These are phyloP conservation scores for Neonectria sp. DNA, from an alignment of 2,329 filamentous ascomycete genomes.

Conservation along the genomic window DNA sequence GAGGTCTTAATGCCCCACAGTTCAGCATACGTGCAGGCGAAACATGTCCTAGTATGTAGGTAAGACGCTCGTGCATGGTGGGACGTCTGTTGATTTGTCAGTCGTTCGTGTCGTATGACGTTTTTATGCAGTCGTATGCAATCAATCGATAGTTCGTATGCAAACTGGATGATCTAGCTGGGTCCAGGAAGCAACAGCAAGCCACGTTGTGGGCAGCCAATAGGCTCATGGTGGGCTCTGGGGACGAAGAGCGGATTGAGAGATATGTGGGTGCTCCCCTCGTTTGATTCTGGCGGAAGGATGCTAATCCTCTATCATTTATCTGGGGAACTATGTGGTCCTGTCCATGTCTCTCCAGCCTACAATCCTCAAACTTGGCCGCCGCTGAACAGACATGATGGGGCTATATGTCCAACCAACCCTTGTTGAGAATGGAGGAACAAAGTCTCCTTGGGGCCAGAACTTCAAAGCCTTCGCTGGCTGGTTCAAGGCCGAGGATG, in stretches of 20 bases:
- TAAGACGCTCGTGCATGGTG: neutral
- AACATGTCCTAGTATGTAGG: neutral
- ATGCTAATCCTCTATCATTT: neutral
- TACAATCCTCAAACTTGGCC: neutral
- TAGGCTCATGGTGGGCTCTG: neutral
- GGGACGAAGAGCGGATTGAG: neutral
- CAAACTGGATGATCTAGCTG: neutral
- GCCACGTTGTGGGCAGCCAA: neutral
- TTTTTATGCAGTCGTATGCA: neutral
- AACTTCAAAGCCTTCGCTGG: neutral
- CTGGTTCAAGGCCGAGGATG: neutral
- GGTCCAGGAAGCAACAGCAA: neutral
- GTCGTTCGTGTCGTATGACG: neutral
- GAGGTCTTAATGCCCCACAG: neutral
- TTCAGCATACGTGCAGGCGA: neutral
- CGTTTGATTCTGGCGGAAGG: neutral
- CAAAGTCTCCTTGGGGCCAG: neutral
- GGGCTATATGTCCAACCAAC: neutral
- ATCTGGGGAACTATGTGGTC: neutral
- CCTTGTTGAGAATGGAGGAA: neutral
- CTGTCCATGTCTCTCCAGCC: neutral
- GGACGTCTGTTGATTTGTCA: neutral
- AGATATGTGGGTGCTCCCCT: neutral
- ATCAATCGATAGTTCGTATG: neutral
- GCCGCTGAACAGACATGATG: neutral